Base-by-base conservation (phyloP, 129 eudicot genomes). In the Rutidosis leptorrhynchoides region DNA sequence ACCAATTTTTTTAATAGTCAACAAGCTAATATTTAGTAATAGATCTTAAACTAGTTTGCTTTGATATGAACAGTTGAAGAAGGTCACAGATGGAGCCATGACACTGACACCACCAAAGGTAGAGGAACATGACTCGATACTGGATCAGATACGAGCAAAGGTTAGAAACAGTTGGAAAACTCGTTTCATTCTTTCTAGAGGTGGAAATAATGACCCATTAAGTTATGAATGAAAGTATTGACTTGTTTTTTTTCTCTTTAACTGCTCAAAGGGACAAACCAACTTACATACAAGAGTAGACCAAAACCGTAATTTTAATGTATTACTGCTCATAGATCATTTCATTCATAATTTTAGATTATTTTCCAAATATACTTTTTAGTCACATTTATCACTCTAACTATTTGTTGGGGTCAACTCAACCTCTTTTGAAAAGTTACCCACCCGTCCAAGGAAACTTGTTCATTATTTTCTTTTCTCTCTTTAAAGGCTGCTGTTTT, bases 71-170 rank as follows among this genome's bases (percentile, higher is more conserved):
- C 84, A 87, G 95, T 73, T 93, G 88, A 82, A 83, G 82, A 93
- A 93, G 87, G 99, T 93, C 15, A 68, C 87, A 4, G 90, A 83
- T 68, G 84, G 82, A 45, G 69, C 70, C 35, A 80, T 62, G 64
- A 81, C 81, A 35, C 75, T 78, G 58, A 77, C 74, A 78, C 77
- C 77, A 62, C 77, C 77, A 62, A 83, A 80, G 72, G 84, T 61
- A 11, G 96, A 88, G 56, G 98, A 85, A 80, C 81, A 79, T 76
- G 87, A 82, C 76, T 67, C 45, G 10, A 76, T 58, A 27, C 19
- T 58, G 40, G 64, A 58, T 27, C 64, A 58, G 24, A 58, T 58
- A 58, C 64, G 64, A 17, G 64, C 64, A 14, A 58, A 58, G 64
- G 64, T 58, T 21, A 29, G 24, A 29, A 56, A 58, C 14, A 16